Evolutionary conservation across 169 alveolate genomes (phyloP).

Genomic region (Eimeria tenella): DNA sequence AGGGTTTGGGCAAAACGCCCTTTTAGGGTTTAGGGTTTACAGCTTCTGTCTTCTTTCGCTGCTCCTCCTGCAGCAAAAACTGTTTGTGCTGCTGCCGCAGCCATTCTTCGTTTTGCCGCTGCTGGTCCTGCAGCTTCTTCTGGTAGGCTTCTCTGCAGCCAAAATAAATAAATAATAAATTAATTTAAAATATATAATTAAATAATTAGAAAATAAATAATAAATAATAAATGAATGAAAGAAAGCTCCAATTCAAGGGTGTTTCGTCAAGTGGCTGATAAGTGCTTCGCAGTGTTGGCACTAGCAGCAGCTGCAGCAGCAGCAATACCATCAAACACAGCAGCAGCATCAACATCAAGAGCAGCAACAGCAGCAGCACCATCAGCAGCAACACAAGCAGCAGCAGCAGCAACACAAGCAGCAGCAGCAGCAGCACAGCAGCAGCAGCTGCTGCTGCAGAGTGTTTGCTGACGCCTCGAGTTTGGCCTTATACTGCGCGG

Average conservation of each 20-base stretch:
- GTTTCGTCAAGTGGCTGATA: too few relatives aligned
- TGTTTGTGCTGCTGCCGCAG: conserved; percentile 94
- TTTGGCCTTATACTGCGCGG: conserved; percentile 95
- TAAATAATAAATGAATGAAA: neutral
- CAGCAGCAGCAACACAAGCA: neutral
- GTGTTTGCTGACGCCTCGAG: conserved; percentile 88
- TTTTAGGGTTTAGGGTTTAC: neutral
- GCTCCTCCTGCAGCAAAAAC: conserved; percentile 93
- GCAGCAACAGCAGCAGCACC: neutral
- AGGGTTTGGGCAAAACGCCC: neutral
- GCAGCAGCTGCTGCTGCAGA: neutral
- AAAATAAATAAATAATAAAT: too few relatives aligned
- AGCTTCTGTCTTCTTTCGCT: conserved; percentile 89
- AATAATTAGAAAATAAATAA: too few relatives aligned
- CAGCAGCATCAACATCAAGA: neutral
- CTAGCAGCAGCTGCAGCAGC: too few relatives aligned
- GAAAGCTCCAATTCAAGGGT: neutral
- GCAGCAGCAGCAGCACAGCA: neutral
- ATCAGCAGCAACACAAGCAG: neutral
- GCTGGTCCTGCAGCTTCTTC: conserved; percentile 94
- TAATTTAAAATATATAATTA: neutral
- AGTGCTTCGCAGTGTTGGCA: too few relatives aligned
- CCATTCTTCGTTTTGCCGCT: conserved; percentile 95
- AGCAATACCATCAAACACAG: neutral
- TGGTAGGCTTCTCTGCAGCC: conserved; percentile 90